Base-by-base conservation (phyloP, 352 stramenopile genomes). In the Phytophthora meadii region DNA sequence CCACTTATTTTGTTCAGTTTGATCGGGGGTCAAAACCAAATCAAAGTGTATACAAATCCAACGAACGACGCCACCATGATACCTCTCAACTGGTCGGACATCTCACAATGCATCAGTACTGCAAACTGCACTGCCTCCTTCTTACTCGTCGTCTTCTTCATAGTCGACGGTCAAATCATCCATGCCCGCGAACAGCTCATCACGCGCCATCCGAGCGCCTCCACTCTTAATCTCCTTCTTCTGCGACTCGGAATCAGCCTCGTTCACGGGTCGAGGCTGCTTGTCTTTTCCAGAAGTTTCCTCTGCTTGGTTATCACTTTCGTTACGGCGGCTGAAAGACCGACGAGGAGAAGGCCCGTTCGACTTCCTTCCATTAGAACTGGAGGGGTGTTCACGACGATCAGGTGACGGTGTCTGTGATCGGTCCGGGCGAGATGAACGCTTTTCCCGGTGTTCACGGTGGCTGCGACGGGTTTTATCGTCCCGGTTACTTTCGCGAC, bases 141-240 rank as follows among this genome's bases (percentile, higher is more conserved):
- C 46, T 70, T 72, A 82, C 56, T 87, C 77, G 46, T 92, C 84
- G 57, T 93, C 83, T 76, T 93, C 84, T 61, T 93, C 85, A 54
- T 92, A 93, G 71, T 93, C 85, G 52, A 93, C 85, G 66, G 84
- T 77, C 67, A 81, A 84, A 68, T 92, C 85, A 72, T 93, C 83
- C 65, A 91, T 86, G 52, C 87, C 81, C 46, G 82, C 81, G 50
- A 86, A 82, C 53, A 76, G 59, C 30, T 82, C 74, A 47, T 80
- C 59, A 52, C 59, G 70, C 48, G 70, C 59, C 54, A 74, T 55
- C 15, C 70, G 66, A n/a, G 54, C 54, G 25, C 65, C 70, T 54
- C 47, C 66, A 64, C 39, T 73, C 48, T 75, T 75, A 37, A 59
- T 54, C 32, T 76, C 70, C 52, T 80, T 82, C 24, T 72, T 56